These are phyloP conservation scores for Micromonas pusilla DNA, from an alignment of 139 green algal species.

Conservation along the genomic window DNA sequence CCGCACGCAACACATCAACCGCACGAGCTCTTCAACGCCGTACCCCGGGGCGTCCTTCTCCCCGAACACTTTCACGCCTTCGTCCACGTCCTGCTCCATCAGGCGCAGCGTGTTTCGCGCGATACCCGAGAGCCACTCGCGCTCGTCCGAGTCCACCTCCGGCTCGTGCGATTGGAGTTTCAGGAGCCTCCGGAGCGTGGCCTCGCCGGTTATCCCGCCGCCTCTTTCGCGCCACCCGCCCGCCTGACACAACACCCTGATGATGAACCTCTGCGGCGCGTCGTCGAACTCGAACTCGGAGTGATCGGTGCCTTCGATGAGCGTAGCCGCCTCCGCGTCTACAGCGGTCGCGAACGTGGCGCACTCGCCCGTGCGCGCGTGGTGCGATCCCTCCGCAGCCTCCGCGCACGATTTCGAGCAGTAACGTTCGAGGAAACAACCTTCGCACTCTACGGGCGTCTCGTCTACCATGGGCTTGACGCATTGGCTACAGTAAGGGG, in stretches of 20 bases:
- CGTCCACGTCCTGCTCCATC: background rate
- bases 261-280: background rate
- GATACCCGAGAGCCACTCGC: background rate
- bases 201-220: background rate
- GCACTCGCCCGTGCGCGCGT: background rate
- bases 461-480: background rate
- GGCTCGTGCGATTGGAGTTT: background rate
- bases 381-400: background rate
- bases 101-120: background rate
- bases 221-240: background rate
- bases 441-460: background rate
- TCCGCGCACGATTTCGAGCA: background rate
- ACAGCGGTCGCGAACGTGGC: background rate
- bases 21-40: background rate
- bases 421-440: background rate
- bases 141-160: background rate
- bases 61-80: background rate
- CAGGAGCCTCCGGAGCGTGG: background rate
- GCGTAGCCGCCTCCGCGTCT: conserved; percentile 1
- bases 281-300: background rate
- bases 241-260: background rate
- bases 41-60: background rate
- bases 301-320: no score
- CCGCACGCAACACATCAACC: background rate
- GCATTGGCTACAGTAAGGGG: background rate